phyloP scores from a whole-genome alignment of 352 stramenopile genomes.

The Aphanomyces astaci region DNA sequence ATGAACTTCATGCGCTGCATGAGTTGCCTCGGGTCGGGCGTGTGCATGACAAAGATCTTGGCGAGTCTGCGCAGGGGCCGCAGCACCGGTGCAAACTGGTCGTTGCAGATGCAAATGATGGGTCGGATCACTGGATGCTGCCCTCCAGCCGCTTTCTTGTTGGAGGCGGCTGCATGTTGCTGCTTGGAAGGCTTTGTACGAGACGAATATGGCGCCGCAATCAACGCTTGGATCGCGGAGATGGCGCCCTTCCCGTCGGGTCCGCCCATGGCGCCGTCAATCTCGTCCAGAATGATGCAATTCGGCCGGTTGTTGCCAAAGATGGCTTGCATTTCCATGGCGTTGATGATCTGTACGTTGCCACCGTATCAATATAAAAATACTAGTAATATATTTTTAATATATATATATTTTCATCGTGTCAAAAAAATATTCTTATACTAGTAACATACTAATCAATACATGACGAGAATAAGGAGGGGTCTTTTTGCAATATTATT shows the following conservation, averaged over 20 bases:
- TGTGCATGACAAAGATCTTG: constrained; percentile 89
- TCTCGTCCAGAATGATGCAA: constrained; percentile 97
- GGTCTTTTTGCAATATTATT: too few species aligned
- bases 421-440: too few species aligned
- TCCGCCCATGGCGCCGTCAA: constrained; percentile 93
- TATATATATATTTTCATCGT: too few species aligned
- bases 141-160: constrained; percentile 31
- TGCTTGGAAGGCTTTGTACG: too few species aligned
- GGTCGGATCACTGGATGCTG: constrained; percentile 82
- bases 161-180: constrained; percentile 29
- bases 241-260: constrained; percentile 80
- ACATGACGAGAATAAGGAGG: too few species aligned
- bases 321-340: constrained; percentile 90
- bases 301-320: constrained; percentile 88
- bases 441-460: too few species aligned
- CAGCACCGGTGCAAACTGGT: constrained; percentile 93
- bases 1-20: constrained; percentile 89
- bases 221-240: constrained; percentile 89
- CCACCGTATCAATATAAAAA: neutral
- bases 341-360: constrained; percentile 60
- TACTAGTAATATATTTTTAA: neutral
- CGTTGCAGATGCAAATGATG: constrained; percentile 99
- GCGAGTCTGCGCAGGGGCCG: constrained; percentile 90
- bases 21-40: constrained; percentile 79
- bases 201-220: constrained; percentile 77